Evolutionary conservation across 73 alveolate species (phyloP).

Genomic region (Uronychia binucleata): DNA sequence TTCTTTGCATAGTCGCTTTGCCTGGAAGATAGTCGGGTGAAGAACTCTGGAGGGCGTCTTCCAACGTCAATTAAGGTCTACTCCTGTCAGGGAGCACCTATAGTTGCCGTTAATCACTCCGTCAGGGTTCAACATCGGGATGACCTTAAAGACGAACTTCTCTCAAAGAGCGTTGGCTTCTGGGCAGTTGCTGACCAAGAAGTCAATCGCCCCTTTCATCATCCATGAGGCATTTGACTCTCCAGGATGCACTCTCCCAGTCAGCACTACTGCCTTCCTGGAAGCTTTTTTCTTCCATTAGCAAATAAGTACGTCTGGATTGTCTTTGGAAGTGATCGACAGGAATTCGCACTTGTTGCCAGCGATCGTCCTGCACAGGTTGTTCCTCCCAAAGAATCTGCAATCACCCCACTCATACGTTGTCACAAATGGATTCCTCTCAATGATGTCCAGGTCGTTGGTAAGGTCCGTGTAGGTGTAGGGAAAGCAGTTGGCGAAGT

Average conservation of each 20-base stretch:
- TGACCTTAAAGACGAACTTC: slow-evolving; percentile 65
- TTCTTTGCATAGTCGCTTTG: slow-evolving; percentile 65
- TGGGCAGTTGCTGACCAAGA: slow-evolving; percentile 66
- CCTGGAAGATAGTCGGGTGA: slow-evolving; percentile 69
- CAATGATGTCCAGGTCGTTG: slow-evolving; percentile 25
- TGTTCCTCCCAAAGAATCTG: slow-evolving; percentile 31
- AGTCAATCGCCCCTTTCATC: slow-evolving; percentile 71
- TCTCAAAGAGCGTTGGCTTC: slow-evolving; percentile 77
- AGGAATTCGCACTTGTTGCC: slow-evolving; percentile 78
- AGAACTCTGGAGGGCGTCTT: slow-evolving; percentile 71
- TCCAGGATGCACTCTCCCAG: slow-evolving; percentile 81
- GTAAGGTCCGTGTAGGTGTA: slow-evolving; percentile 78
- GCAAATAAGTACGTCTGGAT: slow-evolving; percentile 65
- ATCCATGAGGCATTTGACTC: slow-evolving; percentile 74
- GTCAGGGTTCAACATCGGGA: slow-evolving; percentile 83
- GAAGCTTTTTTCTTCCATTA: slow-evolving; percentile 33
- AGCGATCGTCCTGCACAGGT: slow-evolving; percentile 64
- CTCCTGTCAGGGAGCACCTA: slow-evolving; percentile 74
- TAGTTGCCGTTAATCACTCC: slow-evolving; percentile 84
- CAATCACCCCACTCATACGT: slow-evolving; percentile 28
- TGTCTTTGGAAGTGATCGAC: slow-evolving; percentile 66
- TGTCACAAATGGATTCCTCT: slow-evolving; percentile 20
- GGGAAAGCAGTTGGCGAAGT: slow-evolving; percentile 74
- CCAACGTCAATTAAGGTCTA: slow-evolving; percentile 82
- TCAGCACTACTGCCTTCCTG: slow-evolving; percentile 34